phyloP scores from a whole-genome alignment of 2,329 filamentous ascomycete species.

The Thermomyces lanuginosus region DNA sequence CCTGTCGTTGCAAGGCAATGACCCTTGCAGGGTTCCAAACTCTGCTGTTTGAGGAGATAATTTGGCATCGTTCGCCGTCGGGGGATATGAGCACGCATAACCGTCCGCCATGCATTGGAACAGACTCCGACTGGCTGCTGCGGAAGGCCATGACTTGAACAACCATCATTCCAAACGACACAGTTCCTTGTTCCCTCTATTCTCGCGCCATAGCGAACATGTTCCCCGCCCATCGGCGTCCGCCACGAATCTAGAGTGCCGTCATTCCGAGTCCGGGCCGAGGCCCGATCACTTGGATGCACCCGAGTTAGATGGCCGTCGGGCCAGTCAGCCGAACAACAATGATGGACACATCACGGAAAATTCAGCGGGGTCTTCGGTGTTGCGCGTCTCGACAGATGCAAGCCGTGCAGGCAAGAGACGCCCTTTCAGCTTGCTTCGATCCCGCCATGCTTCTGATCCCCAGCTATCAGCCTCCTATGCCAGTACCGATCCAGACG shows the following conservation, averaged over 20 bases:
- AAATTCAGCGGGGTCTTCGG: no score
- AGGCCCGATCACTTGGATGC: conserved; percentile 10
- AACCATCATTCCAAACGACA: conserved; percentile 18
- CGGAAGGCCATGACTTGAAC: conserved; percentile 15
- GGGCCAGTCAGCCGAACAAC: neutral
- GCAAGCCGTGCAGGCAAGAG: conserved; percentile 15
- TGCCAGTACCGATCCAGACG: conserved; percentile 43
- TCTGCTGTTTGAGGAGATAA: conserved; percentile 5
- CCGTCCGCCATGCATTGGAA: conserved; percentile 27
- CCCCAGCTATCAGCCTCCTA: conserved; percentile 69
- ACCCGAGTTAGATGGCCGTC: conserved; percentile 8
- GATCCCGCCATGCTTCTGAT: conserved; percentile 84
- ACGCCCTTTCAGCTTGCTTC: conserved; percentile 51
- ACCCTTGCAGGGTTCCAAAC: no score
- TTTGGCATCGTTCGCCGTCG: no score
- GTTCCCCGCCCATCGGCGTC: conserved; percentile 17
- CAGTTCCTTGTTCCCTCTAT: conserved; percentile 15
- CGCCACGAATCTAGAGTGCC: conserved; percentile 13
- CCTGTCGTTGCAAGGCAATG: no score
- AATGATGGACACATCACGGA: neutral
- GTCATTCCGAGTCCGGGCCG: conserved; percentile 21
- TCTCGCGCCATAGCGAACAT: conserved; percentile 22
- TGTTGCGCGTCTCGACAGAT: no score
- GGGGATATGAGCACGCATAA: no score
- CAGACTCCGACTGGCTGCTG: conserved; percentile 19